phyloP scores from a whole-genome alignment of 2,329 filamentous ascomycete species.

The Mariannaea sp. region DNA sequence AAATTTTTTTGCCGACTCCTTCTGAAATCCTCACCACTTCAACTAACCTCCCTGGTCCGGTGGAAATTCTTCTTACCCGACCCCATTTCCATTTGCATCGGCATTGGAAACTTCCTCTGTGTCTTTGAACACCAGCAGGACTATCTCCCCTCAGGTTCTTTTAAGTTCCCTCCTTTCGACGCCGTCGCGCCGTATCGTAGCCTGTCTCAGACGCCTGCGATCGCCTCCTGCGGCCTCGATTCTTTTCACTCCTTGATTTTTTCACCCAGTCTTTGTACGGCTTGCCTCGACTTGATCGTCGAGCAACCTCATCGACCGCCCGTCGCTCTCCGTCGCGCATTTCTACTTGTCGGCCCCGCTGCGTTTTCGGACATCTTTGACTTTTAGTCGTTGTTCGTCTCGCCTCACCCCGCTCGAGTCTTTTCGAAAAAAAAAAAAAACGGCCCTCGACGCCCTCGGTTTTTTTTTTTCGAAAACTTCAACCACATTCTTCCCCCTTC shows the following conservation, averaged over 20 bases:
- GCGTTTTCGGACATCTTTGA: constrained; percentile 22
- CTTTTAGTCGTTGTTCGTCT: constrained; percentile 20
- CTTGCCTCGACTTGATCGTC: constrained; percentile 30
- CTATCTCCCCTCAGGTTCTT: constrained; percentile 34
- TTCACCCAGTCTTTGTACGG: constrained; percentile 32
- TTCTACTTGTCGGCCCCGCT: constrained; percentile 20
- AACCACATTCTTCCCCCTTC: no score
- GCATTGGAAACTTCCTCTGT: constrained; percentile 42
- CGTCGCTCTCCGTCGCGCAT: constrained; percentile 32
- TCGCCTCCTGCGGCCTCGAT: constrained; percentile 30
- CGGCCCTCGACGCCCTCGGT: constrained; percentile 31
- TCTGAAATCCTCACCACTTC: constrained; percentile 45
- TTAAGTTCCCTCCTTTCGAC: constrained; percentile 28
- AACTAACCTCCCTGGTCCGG: constrained; percentile 45
- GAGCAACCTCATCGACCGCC: constrained; percentile 33
- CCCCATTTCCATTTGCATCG: constrained; percentile 39
- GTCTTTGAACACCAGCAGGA: constrained; percentile 40
- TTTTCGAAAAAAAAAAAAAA: constrained; percentile 32
- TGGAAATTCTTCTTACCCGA: constrained; percentile 42
- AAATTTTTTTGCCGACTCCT: constrained; percentile 45
- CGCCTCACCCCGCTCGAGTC: constrained; percentile 29
- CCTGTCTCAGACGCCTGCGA: constrained; percentile 40
- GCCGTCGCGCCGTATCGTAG: constrained; percentile 42
- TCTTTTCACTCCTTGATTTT: constrained; percentile 39
- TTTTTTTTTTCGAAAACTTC: no score